Base-by-base conservation (phyloP, 371 early-diverging fungal genomes). In the Mucor lusitanicus region DNA sequence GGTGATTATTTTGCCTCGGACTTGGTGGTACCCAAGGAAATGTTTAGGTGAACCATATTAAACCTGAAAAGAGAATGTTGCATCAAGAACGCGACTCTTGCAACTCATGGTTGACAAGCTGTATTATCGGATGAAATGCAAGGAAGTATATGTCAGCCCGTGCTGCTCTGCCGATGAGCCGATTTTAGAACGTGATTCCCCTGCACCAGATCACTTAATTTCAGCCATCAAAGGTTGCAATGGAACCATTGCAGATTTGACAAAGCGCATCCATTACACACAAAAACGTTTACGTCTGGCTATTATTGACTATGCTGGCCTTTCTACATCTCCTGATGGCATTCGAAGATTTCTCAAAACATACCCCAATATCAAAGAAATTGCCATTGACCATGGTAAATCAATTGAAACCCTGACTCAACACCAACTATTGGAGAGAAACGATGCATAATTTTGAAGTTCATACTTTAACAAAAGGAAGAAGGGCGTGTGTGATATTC, bases 111-210 rank as follows among this genome's bases (percentile, higher is more conserved):
- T 30, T 30, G 56, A 70, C 68, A 70, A 70, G 63, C 39, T 73
- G 61, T 67, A 69, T 64, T 73, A 60, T 64, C 64, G 67, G 40
- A 57, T 64, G 56, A 69, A 69, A 62, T 67, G 64, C 42, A 65
- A 69, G 67, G 67, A 73, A 67, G 74, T 73, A 32, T 69, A 67
- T 54, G 64, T 67, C 48, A 73, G 74, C 44, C 70, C 67, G 44
- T 44, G 50, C 56, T 69, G 67, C 67, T 57, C 55, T 55, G 70
- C 70, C 59, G 42, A 69, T 61, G 64, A 67, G 61, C 64, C 69
- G 58, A 69, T 73, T 59, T 55, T 63, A 55, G 69, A 66, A 73
- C 62, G 64, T 61, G 64, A 73, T 63, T 64, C 63, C 40, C 67
- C 69, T 25, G 25, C 8, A 53, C 27, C 53, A 30, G 30, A 30